phyloP scores from a whole-genome alignment of 2,329 filamentous ascomycete species.

The Emericellopsis atlantica region DNA sequence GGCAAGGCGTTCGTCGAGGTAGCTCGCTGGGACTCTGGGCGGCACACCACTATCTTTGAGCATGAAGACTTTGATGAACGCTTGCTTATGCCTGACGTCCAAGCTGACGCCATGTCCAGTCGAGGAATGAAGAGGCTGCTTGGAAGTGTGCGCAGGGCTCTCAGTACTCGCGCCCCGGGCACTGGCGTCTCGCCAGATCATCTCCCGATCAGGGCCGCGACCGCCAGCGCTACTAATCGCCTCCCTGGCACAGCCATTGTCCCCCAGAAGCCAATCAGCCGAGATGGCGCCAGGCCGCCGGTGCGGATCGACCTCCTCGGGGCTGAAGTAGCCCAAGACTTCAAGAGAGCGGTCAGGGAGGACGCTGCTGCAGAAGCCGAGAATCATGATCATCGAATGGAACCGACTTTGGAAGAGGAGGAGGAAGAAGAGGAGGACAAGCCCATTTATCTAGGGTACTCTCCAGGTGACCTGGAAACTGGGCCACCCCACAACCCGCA shows the following conservation, averaged over 20 bases:
- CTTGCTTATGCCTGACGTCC: neutral
- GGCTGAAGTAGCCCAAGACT: constrained; percentile 66
- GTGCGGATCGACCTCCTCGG: constrained; percentile 71
- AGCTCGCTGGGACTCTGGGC: constrained; percentile 25
- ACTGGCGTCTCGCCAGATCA: constrained; percentile 5
- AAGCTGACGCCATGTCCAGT: constrained; percentile 43
- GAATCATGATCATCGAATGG: constrained; percentile 9
- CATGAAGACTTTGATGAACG: constrained; percentile 11
- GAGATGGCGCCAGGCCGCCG: constrained; percentile 32
- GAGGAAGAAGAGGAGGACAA: neutral
- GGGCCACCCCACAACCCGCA: neutral
- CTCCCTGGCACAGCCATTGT: constrained; percentile 48
- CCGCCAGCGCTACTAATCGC: constrained; percentile 37
- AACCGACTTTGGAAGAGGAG: neutral
- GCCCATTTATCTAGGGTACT: neutral
- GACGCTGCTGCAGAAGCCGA: constrained; percentile 32
- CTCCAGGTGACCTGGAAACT: neutral
- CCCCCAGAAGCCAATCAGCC: constrained; percentile 35
- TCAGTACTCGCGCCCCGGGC: constrained; percentile 48
- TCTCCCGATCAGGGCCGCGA: no score
- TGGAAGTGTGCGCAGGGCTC: constrained; percentile 69
- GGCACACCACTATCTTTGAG: constrained; percentile 41
- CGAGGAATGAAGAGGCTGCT: constrained; percentile 79
- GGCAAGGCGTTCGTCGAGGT: constrained; percentile 69
- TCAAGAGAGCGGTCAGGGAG: constrained; percentile 61